Base-by-base conservation (phyloP, 768 basidiomycete species). In the Termitomyces sp. region DNA sequence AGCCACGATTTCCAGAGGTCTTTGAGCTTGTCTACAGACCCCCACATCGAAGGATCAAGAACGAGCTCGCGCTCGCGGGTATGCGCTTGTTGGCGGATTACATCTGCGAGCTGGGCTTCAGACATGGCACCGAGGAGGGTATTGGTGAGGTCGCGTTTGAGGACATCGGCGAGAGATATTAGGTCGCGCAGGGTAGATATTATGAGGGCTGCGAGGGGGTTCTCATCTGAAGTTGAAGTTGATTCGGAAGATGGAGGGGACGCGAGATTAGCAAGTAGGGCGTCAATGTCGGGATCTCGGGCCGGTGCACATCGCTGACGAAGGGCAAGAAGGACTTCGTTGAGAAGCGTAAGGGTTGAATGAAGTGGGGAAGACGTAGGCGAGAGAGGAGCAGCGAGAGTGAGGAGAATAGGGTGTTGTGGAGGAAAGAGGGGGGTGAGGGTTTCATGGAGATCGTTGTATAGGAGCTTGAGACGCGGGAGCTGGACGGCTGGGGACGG, bases 351-450 rank as follows among this genome's bases (percentile, higher is more conserved):
- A n/a, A 84, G 66, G 18, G 82, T 77, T 20, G 87, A 86, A 49
- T 81, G 78, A 16, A 91, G 75, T 0, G 89, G 89, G 0, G 87
- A 84, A 1, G 87, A 83, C 0, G 90, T 89, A 0, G 90, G 90
- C 1, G 88, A 78, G 12, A 87, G 73, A 0, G 86, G 89, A 2
- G 82, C 77, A 7, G 84, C 81, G 22, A 91, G 75, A 0, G 78
- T 76, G 28, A 74, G 65, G 3, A 91, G 66, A 33, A 88, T 70
- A 3, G 74, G 74, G 65, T 89, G 84, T 0, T 70, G 67, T 1
- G 77, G 71, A 0, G 89, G 89, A 20, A 91, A 79, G n/a, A 91
- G 79, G 4, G 86, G 80, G 0, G 72, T 68, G 7, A 91, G 73
- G 0, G 79, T 74, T 46, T 78, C 77, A 33, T 74, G 74, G 9